phyloP scores from a whole-genome alignment of 129 eudicot genomes.

The Smallanthus sonchifolius region DNA sequence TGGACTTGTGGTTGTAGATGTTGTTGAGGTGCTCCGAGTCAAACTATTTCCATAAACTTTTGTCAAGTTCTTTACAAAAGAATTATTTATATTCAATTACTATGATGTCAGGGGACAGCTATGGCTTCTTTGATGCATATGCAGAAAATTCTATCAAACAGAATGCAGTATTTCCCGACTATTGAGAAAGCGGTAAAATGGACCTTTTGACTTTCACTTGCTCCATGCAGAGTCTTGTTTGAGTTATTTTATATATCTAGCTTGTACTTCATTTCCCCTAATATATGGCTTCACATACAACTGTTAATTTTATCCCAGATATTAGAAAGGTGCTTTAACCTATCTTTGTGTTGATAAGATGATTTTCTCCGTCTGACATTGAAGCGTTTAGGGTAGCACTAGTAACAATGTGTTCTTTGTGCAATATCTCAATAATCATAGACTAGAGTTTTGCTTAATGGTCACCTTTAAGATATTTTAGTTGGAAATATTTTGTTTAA shows the following conservation, averaged over 20 bases:
- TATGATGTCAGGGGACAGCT: constrained; percentile 78
- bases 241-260: not conserved
- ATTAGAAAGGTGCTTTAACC: not conserved
- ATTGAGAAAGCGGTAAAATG: constrained; percentile 81
- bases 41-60: not conserved
- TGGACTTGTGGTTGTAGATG: constrained; percentile 96
- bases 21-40: constrained; percentile 79
- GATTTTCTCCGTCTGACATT: not conserved
- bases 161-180: constrained; percentile 71
- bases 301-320: not conserved
- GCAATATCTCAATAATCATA: not conserved
- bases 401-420: not conserved
- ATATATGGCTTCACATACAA: not conserved
- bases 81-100: not conserved
- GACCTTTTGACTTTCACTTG: constrained; percentile 3
- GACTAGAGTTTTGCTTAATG: not conserved
- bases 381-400: not conserved
- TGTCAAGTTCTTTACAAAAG: not conserved
- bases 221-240: not conserved
- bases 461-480: not conserved
- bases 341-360: not conserved
- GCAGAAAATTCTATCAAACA: constrained; percentile 82
- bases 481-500: not conserved
- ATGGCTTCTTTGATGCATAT: constrained; percentile 93
- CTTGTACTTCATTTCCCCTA: constrained; percentile 12